These are phyloP conservation scores for Scheffersomyces spartinae DNA, from an alignment of 805 yeast species.

Conservation along the genomic window DNA sequence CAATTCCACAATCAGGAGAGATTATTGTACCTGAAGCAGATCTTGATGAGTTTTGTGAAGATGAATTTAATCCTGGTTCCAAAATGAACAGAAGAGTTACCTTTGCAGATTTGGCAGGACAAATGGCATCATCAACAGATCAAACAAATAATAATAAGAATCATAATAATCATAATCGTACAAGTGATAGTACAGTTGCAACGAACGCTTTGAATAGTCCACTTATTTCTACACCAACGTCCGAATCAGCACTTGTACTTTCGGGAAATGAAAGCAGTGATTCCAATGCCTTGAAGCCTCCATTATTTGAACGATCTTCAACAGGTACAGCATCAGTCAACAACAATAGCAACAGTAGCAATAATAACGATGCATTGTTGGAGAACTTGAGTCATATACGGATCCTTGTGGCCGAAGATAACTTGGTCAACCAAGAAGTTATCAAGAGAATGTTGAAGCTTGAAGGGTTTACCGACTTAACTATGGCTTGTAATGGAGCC, in stretches of 20 bases:
- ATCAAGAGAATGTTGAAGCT: conserved; percentile 76
- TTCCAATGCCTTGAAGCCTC: too few relatives aligned
- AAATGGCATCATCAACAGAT: conserved; percentile 5
- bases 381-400: conserved; percentile 22
- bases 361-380: too few relatives aligned
- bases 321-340: conserved; percentile 53
- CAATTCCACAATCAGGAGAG: conserved; percentile 57
- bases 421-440: conserved; percentile 88
- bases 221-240: too few relatives aligned
- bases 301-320: conserved; percentile 32
- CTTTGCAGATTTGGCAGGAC: conserved; percentile 12
- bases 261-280: too few relatives aligned
- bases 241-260: too few relatives aligned
- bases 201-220: too few relatives aligned
- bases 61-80: conserved; percentile 51
- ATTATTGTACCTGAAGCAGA: conserved; percentile 26
- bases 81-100: conserved; percentile 40
- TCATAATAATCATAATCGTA: conserved; percentile 1
- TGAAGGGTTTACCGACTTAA: conserved; percentile 66
- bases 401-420: conserved; percentile 89
- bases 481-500: conserved; percentile 80
- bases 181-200: too few relatives aligned
- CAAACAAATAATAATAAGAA: conserved; percentile 4
- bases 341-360: too few relatives aligned
- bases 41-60: conserved; percentile 40